Percentiles rank a stretch among this genome's conserved stretches.
Conservation (phyloP, 306 rosid species). For the Heteromeles arbutifolia region DNA sequence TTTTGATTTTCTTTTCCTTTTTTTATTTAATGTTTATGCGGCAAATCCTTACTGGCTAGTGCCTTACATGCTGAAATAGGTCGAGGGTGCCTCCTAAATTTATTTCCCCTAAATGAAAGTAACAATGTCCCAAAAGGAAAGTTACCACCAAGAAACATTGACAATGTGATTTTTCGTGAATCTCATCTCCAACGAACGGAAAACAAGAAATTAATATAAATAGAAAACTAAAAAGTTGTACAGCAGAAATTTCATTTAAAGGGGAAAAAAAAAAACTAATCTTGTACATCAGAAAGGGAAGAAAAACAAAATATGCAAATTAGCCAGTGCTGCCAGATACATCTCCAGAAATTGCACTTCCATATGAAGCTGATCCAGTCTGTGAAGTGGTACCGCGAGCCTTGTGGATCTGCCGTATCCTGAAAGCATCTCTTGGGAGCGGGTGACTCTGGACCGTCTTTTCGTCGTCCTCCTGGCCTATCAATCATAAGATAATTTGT, state of each 20-base stretch:
- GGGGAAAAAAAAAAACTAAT: neutral
- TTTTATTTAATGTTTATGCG: too few species aligned
- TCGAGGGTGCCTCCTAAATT: too few species aligned
- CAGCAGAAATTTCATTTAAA: neutral
- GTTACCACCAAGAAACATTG: too few species aligned
- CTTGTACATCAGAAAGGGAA: neutral
- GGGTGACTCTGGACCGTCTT: conserved; percentile 82
- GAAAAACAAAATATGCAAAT: neutral
- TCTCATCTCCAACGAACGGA: neutral
- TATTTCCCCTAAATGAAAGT: too few species aligned
- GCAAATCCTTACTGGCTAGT: too few species aligned
- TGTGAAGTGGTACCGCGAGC: conserved; percentile 73
- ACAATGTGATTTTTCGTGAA: neutral
- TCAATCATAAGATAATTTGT: neutral
- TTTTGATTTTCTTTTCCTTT: too few species aligned
- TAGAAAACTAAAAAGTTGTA: neutral
- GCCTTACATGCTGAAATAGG: too few species aligned
- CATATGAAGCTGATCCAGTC: conserved; percentile 87
- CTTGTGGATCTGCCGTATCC: conserved; percentile 80
- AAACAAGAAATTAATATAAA: neutral
- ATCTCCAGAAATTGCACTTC: conserved; percentile 91
- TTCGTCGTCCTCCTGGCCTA: conserved; percentile 86
- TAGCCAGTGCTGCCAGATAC: conserved; percentile 85
- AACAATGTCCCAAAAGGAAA: too few species aligned
- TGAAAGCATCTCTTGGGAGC: conserved; percentile 76